Evolutionary conservation across 2,329 filamentous ascomycete genomes (phyloP).

Genomic region (Penicillium sp.): DNA sequence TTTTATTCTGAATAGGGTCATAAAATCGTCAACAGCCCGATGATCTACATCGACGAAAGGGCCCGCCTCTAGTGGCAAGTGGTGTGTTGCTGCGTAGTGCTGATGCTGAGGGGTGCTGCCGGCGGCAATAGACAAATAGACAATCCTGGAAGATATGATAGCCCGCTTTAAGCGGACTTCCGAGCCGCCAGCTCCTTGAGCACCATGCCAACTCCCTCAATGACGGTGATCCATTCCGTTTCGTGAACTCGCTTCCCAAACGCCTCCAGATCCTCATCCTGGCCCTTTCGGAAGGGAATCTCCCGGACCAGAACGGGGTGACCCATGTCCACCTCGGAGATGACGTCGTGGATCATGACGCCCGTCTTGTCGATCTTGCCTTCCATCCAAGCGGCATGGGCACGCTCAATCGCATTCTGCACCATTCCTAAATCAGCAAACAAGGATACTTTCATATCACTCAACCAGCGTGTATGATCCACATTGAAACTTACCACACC

Average conservation of each 20-base stretch:
- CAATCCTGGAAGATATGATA: neutral
- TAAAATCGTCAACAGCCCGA: constrained; percentile 23
- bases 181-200: constrained; percentile 32
- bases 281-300: constrained; percentile 61
- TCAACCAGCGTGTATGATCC: neutral
- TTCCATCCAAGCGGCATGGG: constrained; percentile 69
- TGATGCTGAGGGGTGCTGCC: neutral
- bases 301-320: constrained; percentile 69
- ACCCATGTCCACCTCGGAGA: constrained; percentile 76
- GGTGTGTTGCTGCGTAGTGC: neutral
- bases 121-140: neutral
- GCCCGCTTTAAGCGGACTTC: constrained; percentile 10
- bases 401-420: constrained; percentile 69
- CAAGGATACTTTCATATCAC: neutral
- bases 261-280: constrained; percentile 63
- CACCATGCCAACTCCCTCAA: constrained; percentile 61
- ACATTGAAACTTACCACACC: constrained; percentile 53
- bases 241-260: constrained; percentile 72
- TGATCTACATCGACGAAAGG: constrained; percentile 4
- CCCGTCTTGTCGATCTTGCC: constrained; percentile 69
- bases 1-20: constrained; percentile 12
- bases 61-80: neutral
- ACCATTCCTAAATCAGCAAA: neutral
- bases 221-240: constrained; percentile 75
- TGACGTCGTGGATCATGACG: constrained; percentile 87